Evolutionary conservation across 371 early-diverging fungal genomes (phyloP).

Genomic region (Nematocida sp.): DNA sequence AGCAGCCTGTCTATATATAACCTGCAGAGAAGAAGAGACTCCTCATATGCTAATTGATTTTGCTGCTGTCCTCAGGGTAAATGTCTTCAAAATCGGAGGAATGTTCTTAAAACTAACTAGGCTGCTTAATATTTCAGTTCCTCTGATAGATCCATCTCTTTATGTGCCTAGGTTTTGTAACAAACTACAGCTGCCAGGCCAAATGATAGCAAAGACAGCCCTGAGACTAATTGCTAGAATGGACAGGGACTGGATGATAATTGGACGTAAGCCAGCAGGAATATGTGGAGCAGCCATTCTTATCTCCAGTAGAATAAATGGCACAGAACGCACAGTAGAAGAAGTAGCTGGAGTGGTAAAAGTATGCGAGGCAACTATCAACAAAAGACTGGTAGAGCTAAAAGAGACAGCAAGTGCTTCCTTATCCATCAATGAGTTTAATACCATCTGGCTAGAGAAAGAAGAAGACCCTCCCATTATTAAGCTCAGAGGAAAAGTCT

Average conservation of each 20-base stretch:
- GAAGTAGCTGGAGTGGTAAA: conserved; percentile 86
- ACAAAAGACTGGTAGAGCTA: conserved; percentile 79
- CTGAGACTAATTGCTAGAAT: conserved; percentile 80
- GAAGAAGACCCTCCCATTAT: conserved; percentile 80
- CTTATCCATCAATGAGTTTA: conserved; percentile 78
- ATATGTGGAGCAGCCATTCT: conserved; percentile 88
- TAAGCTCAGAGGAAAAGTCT: conserved; percentile 53
- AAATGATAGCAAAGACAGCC: conserved; percentile 71
- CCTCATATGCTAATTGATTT: conserved; percentile 93
- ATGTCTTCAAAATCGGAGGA: conserved; percentile 84
- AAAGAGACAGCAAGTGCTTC: conserved; percentile 74
- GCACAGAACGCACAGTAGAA: conserved; percentile 72
- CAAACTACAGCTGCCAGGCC: conserved; percentile 81
- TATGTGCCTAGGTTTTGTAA: conserved; percentile 87
- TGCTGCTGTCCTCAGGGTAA: conserved; percentile 72
- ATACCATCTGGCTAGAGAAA: conserved; percentile 76
- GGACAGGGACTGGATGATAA: conserved; percentile 93
- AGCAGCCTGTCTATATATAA: conserved; percentile 88
- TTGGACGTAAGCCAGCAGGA: conserved; percentile 90
- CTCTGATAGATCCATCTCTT: conserved; percentile 84
- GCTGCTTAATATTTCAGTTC: conserved; percentile 71
- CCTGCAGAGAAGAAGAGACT: conserved; percentile 78
- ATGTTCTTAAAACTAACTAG: conserved; percentile 77
- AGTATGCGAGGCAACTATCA: conserved; percentile 79
- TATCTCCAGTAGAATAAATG: conserved; percentile 86